Base-by-base conservation (phyloP, 768 basidiomycete genomes). In the Leccinum olivaceopallidum region DNA sequence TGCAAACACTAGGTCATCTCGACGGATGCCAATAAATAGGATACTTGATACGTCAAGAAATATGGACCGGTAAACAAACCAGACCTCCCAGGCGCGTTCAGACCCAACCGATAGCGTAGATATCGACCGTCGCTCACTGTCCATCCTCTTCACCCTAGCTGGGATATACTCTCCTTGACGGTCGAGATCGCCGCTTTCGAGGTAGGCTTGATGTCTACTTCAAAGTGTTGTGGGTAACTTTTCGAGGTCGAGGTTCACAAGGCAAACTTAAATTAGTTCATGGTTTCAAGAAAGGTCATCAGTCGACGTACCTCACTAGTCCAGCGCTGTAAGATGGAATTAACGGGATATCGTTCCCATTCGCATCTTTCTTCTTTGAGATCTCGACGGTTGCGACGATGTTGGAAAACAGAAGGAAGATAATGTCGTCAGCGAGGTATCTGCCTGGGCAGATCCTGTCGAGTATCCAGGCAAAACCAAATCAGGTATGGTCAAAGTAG, bases 361-460 rank as follows among this genome's bases (percentile, higher is more conserved):
- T n/a, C 7, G 18, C n/a, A 22, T 57, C 60, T 36, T 36, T 60
- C 48, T 42, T 62, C 48, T 48, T 64, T 13, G 60, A 58, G 10
- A 65, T 58, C 16, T 47, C 13, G 24, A 66, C 48, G 10, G 54
- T 61, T 1, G 63, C 59, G n/a, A 60, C 20, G 37, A 60, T 53
- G 28, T 57, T 18, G 13, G 64, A 60, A 22, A 65, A 24, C 9
- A 65, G 9, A 37, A 56, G 52, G 22, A 64, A 65, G 22, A 65
- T 13, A 12, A 57, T 60, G 26, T 65, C 58, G 26, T 65, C 59
- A 0, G 56, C 64, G 34, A 64, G 36, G 52, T 54, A 32, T 56
- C 55, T 53, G 8, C 64, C 64, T 12, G 64, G 64, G 14, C 64
- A 65, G 14, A 60, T 55, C 37, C 64, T 65, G 22, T 50, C 20